These are phyloP conservation scores for Fusarium domesticum DNA, from an alignment of 2,329 filamentous ascomycete species.

Conservation along the genomic window DNA sequence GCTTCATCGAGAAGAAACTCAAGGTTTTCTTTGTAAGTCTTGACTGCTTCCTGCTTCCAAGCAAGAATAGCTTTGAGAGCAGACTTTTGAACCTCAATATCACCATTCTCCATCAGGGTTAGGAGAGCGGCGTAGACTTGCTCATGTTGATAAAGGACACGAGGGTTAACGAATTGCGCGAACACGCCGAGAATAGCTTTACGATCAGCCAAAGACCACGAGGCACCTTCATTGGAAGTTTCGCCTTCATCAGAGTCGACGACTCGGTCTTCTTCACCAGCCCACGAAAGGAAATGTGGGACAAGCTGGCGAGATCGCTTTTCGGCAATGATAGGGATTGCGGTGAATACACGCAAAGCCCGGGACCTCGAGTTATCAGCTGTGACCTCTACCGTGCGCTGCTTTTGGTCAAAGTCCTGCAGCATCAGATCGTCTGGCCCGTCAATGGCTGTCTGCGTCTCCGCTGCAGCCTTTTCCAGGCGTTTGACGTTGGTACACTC, in stretches of 20 bases:
- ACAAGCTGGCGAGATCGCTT: slow-evolving; percentile 81
- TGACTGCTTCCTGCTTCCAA: slow-evolving; percentile 79
- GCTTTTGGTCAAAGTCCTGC: slow-evolving; percentile 61
- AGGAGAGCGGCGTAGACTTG: slow-evolving; percentile 76
- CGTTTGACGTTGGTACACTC: slow-evolving; percentile 74
- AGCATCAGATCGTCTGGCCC: slow-evolving; percentile 58
- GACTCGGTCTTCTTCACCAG: slow-evolving; percentile 48
- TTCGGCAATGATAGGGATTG: slow-evolving; percentile 74
- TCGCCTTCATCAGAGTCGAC: slow-evolving; percentile 35
- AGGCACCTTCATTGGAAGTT: slow-evolving; percentile 35
- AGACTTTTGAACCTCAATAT: slow-evolving; percentile 82
- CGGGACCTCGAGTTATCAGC: slow-evolving; percentile 65
- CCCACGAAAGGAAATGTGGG: slow-evolving; percentile 82
- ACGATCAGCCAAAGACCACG: slow-evolving; percentile 76
- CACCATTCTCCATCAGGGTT: slow-evolving; percentile 77
- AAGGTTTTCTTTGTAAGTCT: slow-evolving; percentile 79
- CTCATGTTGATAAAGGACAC: slow-evolving; percentile 71
- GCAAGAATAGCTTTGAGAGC: slow-evolving; percentile 80
- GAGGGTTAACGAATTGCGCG: slow-evolving; percentile 81
- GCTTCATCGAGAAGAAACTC: slow-evolving; percentile 86
- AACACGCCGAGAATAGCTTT: slow-evolving; percentile 81
- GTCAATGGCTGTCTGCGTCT: slow-evolving; percentile 51
- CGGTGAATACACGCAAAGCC: slow-evolving; percentile 73
- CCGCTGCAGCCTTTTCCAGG: slow-evolving; percentile 51
- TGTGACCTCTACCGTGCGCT: slow-evolving; percentile 50